Conservation (phyloP, 129 eudicot genomes). For the Ambrosia trifida region DNA sequence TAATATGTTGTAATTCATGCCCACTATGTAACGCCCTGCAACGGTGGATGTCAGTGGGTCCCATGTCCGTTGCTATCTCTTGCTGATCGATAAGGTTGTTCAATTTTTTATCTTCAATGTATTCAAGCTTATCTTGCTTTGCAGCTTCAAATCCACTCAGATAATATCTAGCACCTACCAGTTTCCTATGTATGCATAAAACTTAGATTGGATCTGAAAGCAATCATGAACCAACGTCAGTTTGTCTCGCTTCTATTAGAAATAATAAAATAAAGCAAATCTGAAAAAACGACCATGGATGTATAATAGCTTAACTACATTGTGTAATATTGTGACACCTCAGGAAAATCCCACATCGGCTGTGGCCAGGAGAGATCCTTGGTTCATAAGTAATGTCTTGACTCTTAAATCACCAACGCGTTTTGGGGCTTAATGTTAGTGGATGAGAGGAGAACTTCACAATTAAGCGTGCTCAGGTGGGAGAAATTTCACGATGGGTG, state of each 20-base stretch:
- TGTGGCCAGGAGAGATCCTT: too few relatives aligned
- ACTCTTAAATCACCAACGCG: too few relatives aligned
- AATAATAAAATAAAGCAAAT: background rate
- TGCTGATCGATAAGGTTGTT: slow-evolving; percentile 55
- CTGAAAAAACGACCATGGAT: background rate
- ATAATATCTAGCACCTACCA: slow-evolving; percentile 83
- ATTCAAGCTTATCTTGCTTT: slow-evolving; percentile 18
- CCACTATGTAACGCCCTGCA: slow-evolving; percentile 66
- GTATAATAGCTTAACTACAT: slow-evolving; percentile 37
- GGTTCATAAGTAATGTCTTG: too few relatives aligned
- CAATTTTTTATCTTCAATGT: slow-evolving; percentile 38
- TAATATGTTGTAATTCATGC: slow-evolving; percentile 71
- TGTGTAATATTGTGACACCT: slow-evolving; percentile 64
- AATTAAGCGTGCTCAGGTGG: too few relatives aligned
- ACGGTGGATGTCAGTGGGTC: slow-evolving; percentile 82
- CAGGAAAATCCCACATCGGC: too few relatives aligned
- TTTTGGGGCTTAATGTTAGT: too few relatives aligned
- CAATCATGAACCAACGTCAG: background rate
- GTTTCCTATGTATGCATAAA: slow-evolving; percentile 46
- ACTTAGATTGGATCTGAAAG: slow-evolving; percentile 7
- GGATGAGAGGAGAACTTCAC: too few relatives aligned
- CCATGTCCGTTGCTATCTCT: slow-evolving; percentile 85
- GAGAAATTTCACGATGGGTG: too few relatives aligned
- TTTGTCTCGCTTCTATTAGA: background rate
- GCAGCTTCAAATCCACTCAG: slow-evolving; percentile 69